A percentile compares a stretch with the other conserved stretches of the same genome.
These are phyloP conservation scores for Chrysoporthe austroafricana DNA, from an alignment of 2,329 filamentous ascomycete genomes.

Conservation along the genomic window DNA sequence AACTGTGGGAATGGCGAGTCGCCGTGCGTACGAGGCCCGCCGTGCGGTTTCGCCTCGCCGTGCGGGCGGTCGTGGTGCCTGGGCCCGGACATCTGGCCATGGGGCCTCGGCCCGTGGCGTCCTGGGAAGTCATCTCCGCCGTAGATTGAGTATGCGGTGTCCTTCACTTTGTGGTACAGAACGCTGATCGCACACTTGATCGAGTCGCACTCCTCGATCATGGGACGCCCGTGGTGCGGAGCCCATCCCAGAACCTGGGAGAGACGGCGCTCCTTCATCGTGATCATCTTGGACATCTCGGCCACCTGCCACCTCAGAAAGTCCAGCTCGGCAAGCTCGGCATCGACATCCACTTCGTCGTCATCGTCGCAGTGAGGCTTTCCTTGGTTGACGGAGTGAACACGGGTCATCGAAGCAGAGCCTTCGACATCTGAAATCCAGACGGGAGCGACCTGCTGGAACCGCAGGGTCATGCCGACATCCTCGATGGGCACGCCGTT, in stretches of 20 bases:
- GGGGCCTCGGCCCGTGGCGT: slow-evolving; percentile 26
- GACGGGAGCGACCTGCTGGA: slow-evolving; percentile 50
- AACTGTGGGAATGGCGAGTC: slow-evolving; percentile 31
- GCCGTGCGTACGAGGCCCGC: slow-evolving; percentile 16
- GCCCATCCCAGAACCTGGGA: slow-evolving; percentile 40
- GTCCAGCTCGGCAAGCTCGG: slow-evolving; percentile 50
- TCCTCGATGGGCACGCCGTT: slow-evolving; percentile 46
- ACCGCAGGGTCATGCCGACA: slow-evolving; percentile 47
- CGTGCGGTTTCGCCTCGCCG: not conserved
- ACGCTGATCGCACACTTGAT: slow-evolving; percentile 48
- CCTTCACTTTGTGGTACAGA: slow-evolving; percentile 45
- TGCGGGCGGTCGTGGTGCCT: slow-evolving; percentile 28
- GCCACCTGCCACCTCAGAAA: slow-evolving; percentile 46
- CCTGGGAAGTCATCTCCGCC: slow-evolving; percentile 31
- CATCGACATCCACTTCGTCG: slow-evolving; percentile 41
- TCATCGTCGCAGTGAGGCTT: slow-evolving; percentile 29
- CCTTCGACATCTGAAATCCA: slow-evolving; percentile 49
- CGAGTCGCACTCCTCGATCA: slow-evolving; percentile 43
- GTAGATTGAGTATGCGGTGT: slow-evolving; percentile 41
- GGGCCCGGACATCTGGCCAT: slow-evolving; percentile 32
- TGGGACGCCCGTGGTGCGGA: slow-evolving; percentile 29
- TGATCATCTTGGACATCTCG: slow-evolving; percentile 48
- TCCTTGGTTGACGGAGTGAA: slow-evolving; percentile 30
- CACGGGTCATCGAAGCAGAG: slow-evolving; percentile 40
- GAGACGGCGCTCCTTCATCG: slow-evolving; percentile 46